A percentile compares a stretch with the other conserved stretches of the same genome.
These are phyloP conservation scores for Komagataella pseudopastoris DNA, from an alignment of 805 yeast species.

Conservation along the genomic window DNA sequence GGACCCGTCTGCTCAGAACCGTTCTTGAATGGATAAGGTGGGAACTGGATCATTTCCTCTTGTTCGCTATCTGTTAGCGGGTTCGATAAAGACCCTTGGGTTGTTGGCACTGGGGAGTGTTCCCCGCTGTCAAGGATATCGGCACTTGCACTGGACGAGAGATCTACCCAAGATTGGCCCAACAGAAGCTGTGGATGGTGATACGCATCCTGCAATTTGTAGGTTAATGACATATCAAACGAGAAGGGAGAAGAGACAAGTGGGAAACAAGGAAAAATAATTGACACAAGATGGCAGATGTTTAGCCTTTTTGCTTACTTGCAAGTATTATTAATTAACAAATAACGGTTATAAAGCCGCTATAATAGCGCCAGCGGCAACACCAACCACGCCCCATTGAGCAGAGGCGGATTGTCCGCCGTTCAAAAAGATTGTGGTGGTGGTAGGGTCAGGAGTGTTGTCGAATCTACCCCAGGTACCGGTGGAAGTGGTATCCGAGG, in stretches of 20 bases:
- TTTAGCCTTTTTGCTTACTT: too few species aligned
- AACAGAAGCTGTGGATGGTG: background rate
- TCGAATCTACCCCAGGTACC: slow-evolving; percentile 36
- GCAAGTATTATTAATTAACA: background rate
- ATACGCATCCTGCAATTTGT: background rate
- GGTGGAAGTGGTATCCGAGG: slow-evolving; percentile 20
- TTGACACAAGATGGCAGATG: background rate
- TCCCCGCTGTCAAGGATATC: background rate
- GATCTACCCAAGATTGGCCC: background rate
- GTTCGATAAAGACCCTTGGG: background rate
- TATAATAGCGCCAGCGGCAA: background rate
- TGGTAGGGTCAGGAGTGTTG: slow-evolving; percentile 23
- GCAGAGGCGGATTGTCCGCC: background rate
- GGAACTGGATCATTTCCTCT: background rate
- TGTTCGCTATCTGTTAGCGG: background rate
- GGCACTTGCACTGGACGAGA: background rate
- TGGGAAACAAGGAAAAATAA: background rate
- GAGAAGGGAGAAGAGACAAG: background rate
- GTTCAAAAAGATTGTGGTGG: slow-evolving; percentile 9
- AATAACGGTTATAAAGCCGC: background rate
- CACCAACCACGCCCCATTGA: background rate
- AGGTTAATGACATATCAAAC: background rate
- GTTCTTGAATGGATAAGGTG: background rate
- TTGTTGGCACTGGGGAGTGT: background rate
- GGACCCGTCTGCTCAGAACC: background rate